Base-by-base conservation (phyloP, 2,329 filamentous ascomycete species). In the Xylaria digitata region DNA sequence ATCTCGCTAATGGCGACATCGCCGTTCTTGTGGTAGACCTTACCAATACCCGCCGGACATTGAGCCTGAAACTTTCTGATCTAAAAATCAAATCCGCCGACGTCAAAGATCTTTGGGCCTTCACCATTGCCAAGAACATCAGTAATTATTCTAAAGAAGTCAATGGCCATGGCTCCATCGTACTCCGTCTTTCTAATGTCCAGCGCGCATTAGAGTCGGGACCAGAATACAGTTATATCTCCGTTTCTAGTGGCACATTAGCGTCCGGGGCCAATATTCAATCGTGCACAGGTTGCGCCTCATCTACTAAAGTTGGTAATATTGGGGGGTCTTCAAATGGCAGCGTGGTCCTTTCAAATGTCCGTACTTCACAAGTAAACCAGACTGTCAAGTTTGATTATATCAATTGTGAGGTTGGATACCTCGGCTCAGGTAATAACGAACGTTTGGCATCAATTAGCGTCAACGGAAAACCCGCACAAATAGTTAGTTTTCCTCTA, bases 1-100 rank as follows among this genome's bases (percentile, higher is more conserved):
- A 59, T 37, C 65, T 67, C 21, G 32, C 54, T 15, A 67, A 63
- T 46, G 65, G 65, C 23, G 65, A 67, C 49, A 52, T 67, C 34
- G 65, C 65, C 32, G 60, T 67, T 21, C 65, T 67, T 34, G 43
- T 60, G 42, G 65, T 67, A 46, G 65, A 67, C 30, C 65, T 67
- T 17, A 67, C 40, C 26, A 64, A 67, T 49, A 32, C 50, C 21
- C 34, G 32, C n/a, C 65, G 65, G n/a, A 60, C 65, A 8, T 40
- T 67, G 30, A 63, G 8, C 40, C 43, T 67, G n/a, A 49, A 48
- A 37, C 34, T 67, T 34, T 59, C 65, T 26, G 49, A 59, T 9
- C 43, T 67, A 6, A 60, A 60, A 32, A 67, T 67, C 19, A 56
- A 53, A 17, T 67, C 65, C 15, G 65, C 65, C 42, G 61, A 63